phyloP scores from a whole-genome alignment of 192 early-diverging fungal species.

The Umbelopsis sp. region DNA sequence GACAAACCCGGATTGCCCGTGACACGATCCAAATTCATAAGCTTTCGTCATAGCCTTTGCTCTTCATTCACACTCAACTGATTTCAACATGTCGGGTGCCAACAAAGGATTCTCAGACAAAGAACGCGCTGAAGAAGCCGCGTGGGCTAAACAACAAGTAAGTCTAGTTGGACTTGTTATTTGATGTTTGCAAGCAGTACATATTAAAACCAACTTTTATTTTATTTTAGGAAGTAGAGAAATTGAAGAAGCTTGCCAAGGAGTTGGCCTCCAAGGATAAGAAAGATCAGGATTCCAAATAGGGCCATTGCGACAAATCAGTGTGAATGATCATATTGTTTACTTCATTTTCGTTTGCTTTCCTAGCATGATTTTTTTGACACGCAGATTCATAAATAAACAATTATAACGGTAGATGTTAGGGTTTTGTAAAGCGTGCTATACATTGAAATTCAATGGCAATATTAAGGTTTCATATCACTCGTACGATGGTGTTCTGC shows the following conservation, averaged over 20 bases:
- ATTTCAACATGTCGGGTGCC: conserved; percentile 1
- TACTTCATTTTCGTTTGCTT: not conserved
- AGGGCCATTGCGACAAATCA: not conserved
- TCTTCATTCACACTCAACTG: not conserved
- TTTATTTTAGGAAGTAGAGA: not conserved
- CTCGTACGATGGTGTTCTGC: too few relatives aligned
- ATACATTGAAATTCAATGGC: not conserved
- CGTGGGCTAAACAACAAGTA: conserved; percentile 6
- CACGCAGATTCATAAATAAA: not conserved
- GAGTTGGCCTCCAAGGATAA: not conserved
- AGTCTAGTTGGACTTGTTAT: not conserved
- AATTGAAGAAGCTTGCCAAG: conserved; percentile 14
- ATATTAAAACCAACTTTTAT: not conserved
- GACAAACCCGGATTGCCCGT: not conserved
- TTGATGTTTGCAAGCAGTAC: not conserved
- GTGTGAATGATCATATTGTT: not conserved
- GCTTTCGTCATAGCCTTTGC: not conserved
- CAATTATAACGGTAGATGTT: too few relatives aligned
- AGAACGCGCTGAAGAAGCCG: not conserved
- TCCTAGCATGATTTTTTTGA: too few relatives aligned
- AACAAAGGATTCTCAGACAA: conserved; percentile 15
- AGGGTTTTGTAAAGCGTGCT: not conserved
- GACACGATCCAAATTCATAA: not conserved
- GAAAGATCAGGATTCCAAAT: conserved; percentile 10
- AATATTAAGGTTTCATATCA: too few relatives aligned